Conservation (phyloP, 129 eudicot genomes). For the Helianthus annuus region HanXRQr2.0-SUNRISE NC_035434.2:13311137-13311636, state of each 20-base stretch:
- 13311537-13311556: conserved; percentile 35
- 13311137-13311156: conserved; percentile 71
- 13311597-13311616: too few species aligned
- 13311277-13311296: too few species aligned
- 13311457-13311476: conserved; percentile 75
- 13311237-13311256: conserved; percentile 59
- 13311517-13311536: conserved; percentile 54
- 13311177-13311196: conserved; percentile 30
- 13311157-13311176: conserved; percentile 33
- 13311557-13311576: conserved; percentile 1
- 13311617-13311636: conserved; percentile 30
- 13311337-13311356: too few species aligned
- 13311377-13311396: neutral
- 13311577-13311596: neutral
- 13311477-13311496: conserved; percentile 57
- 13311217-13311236: conserved; percentile 61
- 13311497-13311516: conserved; percentile 52
- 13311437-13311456: conserved; percentile 65
- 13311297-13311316: too few species aligned
- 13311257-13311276: neutral
- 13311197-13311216: conserved; percentile 63
- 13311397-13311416: neutral
- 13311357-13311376: too few species aligned
- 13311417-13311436: neutral
- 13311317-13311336: too few species aligned